A percentile compares a stretch with the other conserved stretches of the same genome.
phyloP scores from a whole-genome alignment of 1,284 basidiomycete species.

The Malassezia nana region DNA sequence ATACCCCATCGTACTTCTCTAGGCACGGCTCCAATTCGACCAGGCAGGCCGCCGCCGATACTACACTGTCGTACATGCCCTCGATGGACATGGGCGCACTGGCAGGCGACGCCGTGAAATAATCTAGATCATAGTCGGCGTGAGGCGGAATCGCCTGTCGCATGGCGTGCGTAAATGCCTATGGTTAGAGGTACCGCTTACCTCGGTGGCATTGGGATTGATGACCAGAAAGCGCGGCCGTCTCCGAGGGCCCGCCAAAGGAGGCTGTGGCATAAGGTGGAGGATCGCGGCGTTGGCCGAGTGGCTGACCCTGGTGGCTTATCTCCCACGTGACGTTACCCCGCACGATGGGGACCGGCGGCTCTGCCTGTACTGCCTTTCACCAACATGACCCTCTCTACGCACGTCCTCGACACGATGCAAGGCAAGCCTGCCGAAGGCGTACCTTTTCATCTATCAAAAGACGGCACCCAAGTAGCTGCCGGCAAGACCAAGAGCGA shows the following conservation, averaged over 20 bases:
- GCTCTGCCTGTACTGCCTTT: background rate
- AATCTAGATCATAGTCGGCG: background rate
- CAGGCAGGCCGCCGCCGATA: background rate
- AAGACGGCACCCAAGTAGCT: background rate
- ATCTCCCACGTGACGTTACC: background rate
- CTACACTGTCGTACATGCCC: background rate
- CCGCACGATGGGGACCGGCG: background rate
- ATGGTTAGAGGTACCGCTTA: background rate
- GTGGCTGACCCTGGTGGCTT: no score
- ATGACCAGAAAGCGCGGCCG: background rate
- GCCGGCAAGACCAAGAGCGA: background rate
- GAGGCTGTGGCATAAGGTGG: background rate
- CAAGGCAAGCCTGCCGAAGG: background rate
- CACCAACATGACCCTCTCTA: slow-evolving; percentile 8
- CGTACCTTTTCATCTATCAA: background rate
- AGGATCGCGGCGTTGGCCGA: background rate
- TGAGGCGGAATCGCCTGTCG: background rate
- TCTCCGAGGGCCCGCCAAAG: background rate
- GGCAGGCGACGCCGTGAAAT: background rate
- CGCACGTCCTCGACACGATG: slow-evolving; percentile 10
- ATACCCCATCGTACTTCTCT: background rate
- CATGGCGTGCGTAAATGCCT: background rate
- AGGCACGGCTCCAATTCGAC: background rate
- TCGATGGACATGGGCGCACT: background rate
- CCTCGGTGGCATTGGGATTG: background rate